These are phyloP conservation scores for Tricholoma terreum DNA, from an alignment of 768 basidiomycete species.

Conservation along the genomic window DNA sequence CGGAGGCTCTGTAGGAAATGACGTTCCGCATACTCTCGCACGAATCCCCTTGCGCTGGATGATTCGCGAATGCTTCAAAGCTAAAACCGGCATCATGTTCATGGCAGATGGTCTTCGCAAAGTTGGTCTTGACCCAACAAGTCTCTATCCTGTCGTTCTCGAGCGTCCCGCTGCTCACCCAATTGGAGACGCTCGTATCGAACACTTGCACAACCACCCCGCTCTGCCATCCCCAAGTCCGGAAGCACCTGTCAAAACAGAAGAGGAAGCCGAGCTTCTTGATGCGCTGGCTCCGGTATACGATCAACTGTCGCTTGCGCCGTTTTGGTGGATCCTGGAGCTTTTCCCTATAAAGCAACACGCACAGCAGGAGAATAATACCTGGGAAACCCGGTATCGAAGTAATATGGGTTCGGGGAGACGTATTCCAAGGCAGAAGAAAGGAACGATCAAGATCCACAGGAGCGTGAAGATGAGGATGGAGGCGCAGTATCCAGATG, in stretches of 20 bases:
- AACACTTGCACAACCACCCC: slow-evolving; percentile 30
- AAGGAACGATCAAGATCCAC: slow-evolving; percentile 27
- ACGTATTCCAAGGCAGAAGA: slow-evolving; percentile 24
- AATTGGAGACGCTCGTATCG: slow-evolving; percentile 11
- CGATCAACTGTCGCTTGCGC: slow-evolving; percentile 44
- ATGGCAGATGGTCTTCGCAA: not conserved
- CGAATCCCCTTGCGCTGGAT: slow-evolving; percentile 50
- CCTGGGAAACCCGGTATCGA: slow-evolving; percentile 7
- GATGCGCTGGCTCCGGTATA: slow-evolving; percentile 46
- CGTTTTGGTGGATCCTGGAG: slow-evolving; percentile 44
- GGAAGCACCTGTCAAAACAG: slow-evolving; percentile 15
- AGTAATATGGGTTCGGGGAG: slow-evolving; percentile 29
- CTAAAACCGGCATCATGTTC: slow-evolving; percentile 37
- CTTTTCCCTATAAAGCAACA: slow-evolving; percentile 21
- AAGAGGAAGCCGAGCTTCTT: slow-evolving; percentile 48
- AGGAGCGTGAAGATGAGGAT: slow-evolving; percentile 35
- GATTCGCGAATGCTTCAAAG: slow-evolving; percentile 50
- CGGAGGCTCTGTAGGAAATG: slow-evolving; percentile 33
- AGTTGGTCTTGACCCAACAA: slow-evolving; percentile 28
- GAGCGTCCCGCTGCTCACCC: slow-evolving; percentile 41
- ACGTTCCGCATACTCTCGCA: slow-evolving; percentile 29
- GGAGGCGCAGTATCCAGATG: slow-evolving; percentile 30
- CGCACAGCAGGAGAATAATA: slow-evolving; percentile 14
- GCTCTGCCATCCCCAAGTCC: not conserved
- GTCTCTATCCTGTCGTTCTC: slow-evolving; percentile 34